A percentile compares a stretch with the other conserved stretches of the same genome.
phyloP scores from a whole-genome alignment of 2,329 filamentous ascomycete genomes.

The Colletotrichum shisoi region DNA sequence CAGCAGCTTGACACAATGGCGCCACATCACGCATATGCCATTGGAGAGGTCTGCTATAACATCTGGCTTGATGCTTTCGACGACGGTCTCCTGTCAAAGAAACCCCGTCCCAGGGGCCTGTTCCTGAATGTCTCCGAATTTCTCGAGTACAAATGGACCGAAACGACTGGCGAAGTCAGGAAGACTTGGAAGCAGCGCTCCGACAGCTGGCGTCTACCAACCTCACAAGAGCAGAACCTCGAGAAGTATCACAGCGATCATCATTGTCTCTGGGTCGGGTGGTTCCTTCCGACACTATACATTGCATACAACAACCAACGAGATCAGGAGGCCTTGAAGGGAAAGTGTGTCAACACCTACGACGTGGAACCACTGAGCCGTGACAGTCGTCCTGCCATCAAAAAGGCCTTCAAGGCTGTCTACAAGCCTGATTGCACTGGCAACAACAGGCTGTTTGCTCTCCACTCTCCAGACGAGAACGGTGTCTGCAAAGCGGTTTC shows the following conservation, averaged over 20 bases:
- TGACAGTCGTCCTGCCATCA: background rate
- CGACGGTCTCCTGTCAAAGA: background rate
- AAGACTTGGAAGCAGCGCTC: background rate
- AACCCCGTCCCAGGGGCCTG: background rate
- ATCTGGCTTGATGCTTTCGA: background rate
- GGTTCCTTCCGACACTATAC: background rate
- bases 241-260: background rate
- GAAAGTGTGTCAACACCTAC: background rate
- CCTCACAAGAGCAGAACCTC: background rate
- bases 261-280: slow-evolving; percentile 1
- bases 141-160: background rate
- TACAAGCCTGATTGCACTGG: background rate
- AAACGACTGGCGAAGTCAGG: background rate
- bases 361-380: background rate
- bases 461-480: background rate
- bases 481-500: background rate
- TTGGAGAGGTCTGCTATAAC: background rate
- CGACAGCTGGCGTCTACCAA: background rate
- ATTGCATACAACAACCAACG: background rate
- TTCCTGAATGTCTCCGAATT: background rate
- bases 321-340: no score
- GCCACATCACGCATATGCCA: no score
- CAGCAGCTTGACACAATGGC: background rate
- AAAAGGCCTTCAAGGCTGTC: slow-evolving; percentile 16
- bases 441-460: background rate